A percentile compares a stretch with the other conserved stretches of the same genome.
Conservation (phyloP, 1,284 basidiomycete species). For the Fomes fomentarius region DNA sequence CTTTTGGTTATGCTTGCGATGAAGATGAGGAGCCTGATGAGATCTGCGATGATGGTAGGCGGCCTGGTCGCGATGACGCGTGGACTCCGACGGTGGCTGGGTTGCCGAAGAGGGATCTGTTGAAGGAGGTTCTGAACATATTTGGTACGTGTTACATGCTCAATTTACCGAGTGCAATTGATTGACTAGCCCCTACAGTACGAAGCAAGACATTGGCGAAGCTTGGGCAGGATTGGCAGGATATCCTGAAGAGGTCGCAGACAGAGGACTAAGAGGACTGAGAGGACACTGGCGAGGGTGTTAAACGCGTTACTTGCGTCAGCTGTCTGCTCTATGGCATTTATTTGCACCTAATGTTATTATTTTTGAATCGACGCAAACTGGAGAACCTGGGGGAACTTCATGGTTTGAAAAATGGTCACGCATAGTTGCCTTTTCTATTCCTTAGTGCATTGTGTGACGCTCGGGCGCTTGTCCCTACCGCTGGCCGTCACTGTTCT, state of each 20-base stretch:
- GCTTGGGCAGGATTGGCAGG: constrained; percentile 79
- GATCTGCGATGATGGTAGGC: constrained; percentile 45
- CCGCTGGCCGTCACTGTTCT: too few relatives aligned
- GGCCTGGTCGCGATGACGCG: constrained; percentile 58
- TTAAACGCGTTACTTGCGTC: too few relatives aligned
- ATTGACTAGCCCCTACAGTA: constrained; percentile 43
- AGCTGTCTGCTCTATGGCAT: too few relatives aligned
- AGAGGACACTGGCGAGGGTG: too few relatives aligned
- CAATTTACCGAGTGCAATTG: neutral
- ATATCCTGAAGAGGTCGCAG: constrained; percentile 64
- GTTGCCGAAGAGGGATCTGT: constrained; percentile 74
- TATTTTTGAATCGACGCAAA: too few relatives aligned
- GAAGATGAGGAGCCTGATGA: neutral
- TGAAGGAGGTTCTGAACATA: constrained; percentile 76
- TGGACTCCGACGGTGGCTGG: constrained; percentile 75
- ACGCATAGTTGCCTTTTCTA: neutral
- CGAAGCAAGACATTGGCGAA: constrained; percentile 73
- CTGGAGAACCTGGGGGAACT: too few relatives aligned
- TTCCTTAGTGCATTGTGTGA: too few relatives aligned
- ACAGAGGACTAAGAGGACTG: constrained; percentile 42
- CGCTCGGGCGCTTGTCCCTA: too few relatives aligned
- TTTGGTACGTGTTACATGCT: constrained; percentile 55
- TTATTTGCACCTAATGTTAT: too few relatives aligned
- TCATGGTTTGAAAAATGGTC: neutral
- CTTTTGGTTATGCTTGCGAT: neutral